Conservation (phyloP, 352 stramenopile species). For the Aphanomyces cochlioides region DNA sequence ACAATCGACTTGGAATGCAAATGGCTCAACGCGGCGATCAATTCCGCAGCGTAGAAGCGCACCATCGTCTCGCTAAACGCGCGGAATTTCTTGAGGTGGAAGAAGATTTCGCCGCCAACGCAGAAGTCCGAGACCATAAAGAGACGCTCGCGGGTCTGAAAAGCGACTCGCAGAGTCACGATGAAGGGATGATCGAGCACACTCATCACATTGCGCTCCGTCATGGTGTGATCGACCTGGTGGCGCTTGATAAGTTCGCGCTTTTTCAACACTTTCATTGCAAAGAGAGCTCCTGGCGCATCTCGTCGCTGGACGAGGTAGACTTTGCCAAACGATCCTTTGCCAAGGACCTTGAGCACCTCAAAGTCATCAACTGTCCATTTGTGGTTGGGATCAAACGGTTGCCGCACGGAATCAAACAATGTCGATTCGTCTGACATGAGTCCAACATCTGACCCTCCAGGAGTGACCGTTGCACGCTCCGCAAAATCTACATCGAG, state of each 20-base stretch:
- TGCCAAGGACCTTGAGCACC: conserved; percentile 97
- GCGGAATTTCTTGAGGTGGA: conserved; percentile 88
- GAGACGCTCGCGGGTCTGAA: conserved; percentile 88
- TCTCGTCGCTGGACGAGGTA: conserved; percentile 92
- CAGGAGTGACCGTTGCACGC: conserved; percentile 32
- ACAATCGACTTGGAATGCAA: conserved; percentile 91
- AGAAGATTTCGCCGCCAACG: conserved; percentile 89
- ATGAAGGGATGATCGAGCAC: conserved; percentile 96
- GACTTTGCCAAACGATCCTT: conserved; percentile 96
- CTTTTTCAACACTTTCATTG: conserved; percentile 88
- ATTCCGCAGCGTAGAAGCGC: conserved; percentile 92
- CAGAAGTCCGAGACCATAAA: conserved; percentile 91
- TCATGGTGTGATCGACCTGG: conserved; percentile 87
- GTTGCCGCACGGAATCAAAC: conserved; percentile 19
- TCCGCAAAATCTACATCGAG: conserved; percentile 9
- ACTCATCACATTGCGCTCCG: conserved; percentile 83
- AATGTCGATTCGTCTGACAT: conserved; percentile 30
- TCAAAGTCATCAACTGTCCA: conserved; percentile 91
- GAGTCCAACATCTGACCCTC: conserved; percentile 32
- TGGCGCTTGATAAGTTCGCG: conserved; percentile 84
- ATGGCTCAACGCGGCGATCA: conserved; percentile 84
- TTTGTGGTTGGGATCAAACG: conserved; percentile 62
- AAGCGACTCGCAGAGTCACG: conserved; percentile 90
- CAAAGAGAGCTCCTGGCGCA: conserved; percentile 31
- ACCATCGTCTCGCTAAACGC: conserved; percentile 88